Base-by-base conservation (phyloP, 257 asterid species). In the Apocynum venetum region DNA sequence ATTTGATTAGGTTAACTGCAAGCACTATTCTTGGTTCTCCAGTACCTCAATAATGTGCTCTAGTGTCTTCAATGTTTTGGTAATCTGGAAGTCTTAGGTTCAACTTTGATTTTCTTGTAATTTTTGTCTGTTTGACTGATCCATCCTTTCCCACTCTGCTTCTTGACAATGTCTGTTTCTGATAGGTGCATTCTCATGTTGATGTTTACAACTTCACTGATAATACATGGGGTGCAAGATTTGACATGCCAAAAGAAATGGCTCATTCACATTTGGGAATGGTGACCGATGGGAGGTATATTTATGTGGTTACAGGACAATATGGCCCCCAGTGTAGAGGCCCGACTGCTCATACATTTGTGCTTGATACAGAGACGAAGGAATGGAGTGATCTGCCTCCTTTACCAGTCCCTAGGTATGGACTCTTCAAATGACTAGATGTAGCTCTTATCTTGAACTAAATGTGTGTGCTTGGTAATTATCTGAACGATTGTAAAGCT, bases 261-360 rank as follows among this genome's bases (percentile, higher is more conserved):
- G 98, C 97, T 0, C 97, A 94, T 87, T 94, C 98, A 3, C 98
- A 94, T 86, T 89, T 94, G 85, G 98, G 98, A 70, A 92, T 92
- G 98, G 97, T 85, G 44, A 91, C 97, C 4, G 96, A 94, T 87
- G 97, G 97, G 51, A 91, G 95, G 86, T 92, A 92, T 81, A 89
- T 94, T 77, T 92, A 92, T 81, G 83, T 92, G 43, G 95, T 94
- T 80, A 92, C 86, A 1, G 98, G 97, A 48, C 98, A 92, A 81
- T 92, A 89, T 81, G 98, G 97, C 73, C 97, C 98, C 83, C 97
- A 92, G 79, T 94, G 98, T 88, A 89, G 97, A 83, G 97, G 98
- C 51, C 98, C 98, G 43, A 91, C 95, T 12, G 89, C 97, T 7
- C 89, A 77, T 75, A 92, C 93, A 20, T 92, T 94, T 76, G 90